These are phyloP conservation scores for Rosellinia necatrix DNA, from an alignment of 2,329 filamentous ascomycete species.

Conservation along the genomic window DNA sequence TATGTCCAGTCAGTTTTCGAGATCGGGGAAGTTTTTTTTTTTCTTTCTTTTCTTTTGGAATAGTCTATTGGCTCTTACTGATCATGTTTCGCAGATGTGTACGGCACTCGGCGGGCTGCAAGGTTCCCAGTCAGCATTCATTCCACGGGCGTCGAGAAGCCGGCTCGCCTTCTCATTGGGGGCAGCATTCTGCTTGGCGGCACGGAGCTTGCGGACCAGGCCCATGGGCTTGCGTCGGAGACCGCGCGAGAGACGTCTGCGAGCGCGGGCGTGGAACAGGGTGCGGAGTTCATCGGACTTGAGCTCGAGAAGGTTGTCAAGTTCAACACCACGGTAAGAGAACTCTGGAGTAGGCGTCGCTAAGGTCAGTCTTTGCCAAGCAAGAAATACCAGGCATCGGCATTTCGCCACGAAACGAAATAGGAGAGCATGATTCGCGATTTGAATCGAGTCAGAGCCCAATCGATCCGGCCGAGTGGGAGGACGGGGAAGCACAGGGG, in stretches of 20 bases:
- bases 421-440: no score
- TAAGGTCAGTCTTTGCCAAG: conserved; percentile 82
- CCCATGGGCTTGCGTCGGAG: conserved; percentile 99
- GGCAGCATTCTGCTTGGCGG: conserved; percentile 98
- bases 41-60: no score
- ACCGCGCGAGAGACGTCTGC: conserved; percentile 98
- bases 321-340: conserved; percentile 98
- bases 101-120: conserved; percentile 26
- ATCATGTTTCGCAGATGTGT: conserved; percentile 99
- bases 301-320: conserved; percentile 99
- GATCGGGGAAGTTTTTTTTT: no score
- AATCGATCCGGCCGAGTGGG: neutral
- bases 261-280: conserved; percentile 98
- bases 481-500: neutral
- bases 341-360: conserved; percentile 75
- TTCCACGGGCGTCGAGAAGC: neutral
- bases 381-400: no score
- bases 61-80: conserved; percentile 44
- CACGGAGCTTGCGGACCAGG: conserved; percentile 99
- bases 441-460: neutral
- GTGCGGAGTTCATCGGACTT: conserved; percentile 98
- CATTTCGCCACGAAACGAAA: no score
- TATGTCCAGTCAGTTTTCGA: conserved; percentile 10
- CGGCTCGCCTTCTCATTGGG: conserved; percentile 75
- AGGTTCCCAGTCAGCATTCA: conserved; percentile 2